Conservation (phyloP, 2,329 filamentous ascomycete species). For the Lizonia empirigonia region DNA sequence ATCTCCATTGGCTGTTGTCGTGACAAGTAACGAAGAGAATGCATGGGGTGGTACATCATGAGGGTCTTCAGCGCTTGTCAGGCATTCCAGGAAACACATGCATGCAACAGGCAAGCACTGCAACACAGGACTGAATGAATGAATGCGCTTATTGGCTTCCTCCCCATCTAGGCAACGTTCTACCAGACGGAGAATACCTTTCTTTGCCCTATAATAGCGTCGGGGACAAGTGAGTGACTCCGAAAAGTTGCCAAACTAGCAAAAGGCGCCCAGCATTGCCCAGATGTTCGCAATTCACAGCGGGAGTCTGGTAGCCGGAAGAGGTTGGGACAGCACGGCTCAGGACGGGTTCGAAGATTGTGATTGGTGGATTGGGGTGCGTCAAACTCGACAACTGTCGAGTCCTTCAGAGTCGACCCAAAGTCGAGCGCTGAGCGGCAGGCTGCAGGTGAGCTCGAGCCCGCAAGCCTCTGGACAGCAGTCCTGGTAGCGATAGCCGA, state of each 20-base stretch:
- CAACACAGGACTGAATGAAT: not conserved
- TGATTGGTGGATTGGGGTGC: slow-evolving; percentile 11
- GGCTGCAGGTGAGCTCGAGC: slow-evolving; percentile 24
- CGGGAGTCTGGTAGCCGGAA: slow-evolving; percentile 17
- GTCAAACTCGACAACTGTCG: slow-evolving; percentile 8
- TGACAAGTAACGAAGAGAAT: too few species aligned
- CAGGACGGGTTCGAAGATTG: not conserved
- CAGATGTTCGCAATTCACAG: slow-evolving; percentile 12
- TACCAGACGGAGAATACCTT: not conserved
- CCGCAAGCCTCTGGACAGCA: slow-evolving; percentile 4
- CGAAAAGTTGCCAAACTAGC: slow-evolving; percentile 14
- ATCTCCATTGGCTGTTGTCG: too few species aligned
- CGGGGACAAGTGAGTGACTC: slow-evolving; percentile 13
- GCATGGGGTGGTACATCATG: too few species aligned
- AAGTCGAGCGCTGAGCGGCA: slow-evolving; percentile 19
- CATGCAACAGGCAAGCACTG: not conserved
- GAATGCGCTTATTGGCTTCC: not conserved
- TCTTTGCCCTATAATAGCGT: slow-evolving; percentile 1
- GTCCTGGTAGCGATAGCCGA: slow-evolving; percentile 16
- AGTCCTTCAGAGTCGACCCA: slow-evolving; percentile 13
- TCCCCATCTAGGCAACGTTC: slow-evolving; percentile 4
- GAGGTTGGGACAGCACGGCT: slow-evolving; percentile 9
- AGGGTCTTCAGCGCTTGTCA: too few species aligned
- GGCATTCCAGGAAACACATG: too few species aligned
- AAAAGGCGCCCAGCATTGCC: slow-evolving; percentile 6